These are phyloP conservation scores for Ganoderma sinense DNA, from an alignment of 1,284 basidiomycete species.

Conservation along the genomic window DNA sequence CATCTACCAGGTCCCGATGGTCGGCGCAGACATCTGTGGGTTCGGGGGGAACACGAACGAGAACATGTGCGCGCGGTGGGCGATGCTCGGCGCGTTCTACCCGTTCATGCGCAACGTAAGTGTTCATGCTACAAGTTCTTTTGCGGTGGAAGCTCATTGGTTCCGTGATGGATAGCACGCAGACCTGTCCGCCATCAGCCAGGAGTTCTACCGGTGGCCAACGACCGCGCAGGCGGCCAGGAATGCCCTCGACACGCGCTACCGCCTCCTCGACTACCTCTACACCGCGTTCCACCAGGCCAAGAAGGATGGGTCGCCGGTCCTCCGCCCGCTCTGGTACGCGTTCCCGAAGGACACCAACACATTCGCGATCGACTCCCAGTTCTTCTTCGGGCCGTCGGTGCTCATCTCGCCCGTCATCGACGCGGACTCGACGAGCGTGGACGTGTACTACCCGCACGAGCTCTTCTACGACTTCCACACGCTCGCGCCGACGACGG, in stretches of 20 bases:
- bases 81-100: slow-evolving; percentile 72
- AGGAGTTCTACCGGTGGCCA: slow-evolving; percentile 77
- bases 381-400: slow-evolving; percentile 74
- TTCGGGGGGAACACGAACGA: slow-evolving; percentile 69
- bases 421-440: slow-evolving; percentile 65
- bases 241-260: slow-evolving; percentile 67
- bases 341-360: slow-evolving; percentile 66
- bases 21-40: slow-evolving; percentile 74
- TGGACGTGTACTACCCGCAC: slow-evolving; percentile 63
- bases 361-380: slow-evolving; percentile 68
- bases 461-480: slow-evolving; percentile 73
- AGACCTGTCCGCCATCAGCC: slow-evolving; percentile 56
- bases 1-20: slow-evolving; percentile 73
- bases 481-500: slow-evolving; percentile 52
- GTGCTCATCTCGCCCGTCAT: slow-evolving; percentile 76
- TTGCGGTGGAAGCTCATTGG: neutral
- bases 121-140: neutral
- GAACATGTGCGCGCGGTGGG: slow-evolving; percentile 72
- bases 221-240: slow-evolving; percentile 64
- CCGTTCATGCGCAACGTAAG: slow-evolving; percentile 76
- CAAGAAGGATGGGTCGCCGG: slow-evolving; percentile 64
- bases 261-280: slow-evolving; percentile 75
- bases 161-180: slow-evolving; percentile 49
- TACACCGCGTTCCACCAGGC: slow-evolving; percentile 75
- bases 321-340: slow-evolving; percentile 70